Base-by-base conservation (phyloP, 2,329 filamentous ascomycete genomes). In the Capronia epimyces region DNA sequence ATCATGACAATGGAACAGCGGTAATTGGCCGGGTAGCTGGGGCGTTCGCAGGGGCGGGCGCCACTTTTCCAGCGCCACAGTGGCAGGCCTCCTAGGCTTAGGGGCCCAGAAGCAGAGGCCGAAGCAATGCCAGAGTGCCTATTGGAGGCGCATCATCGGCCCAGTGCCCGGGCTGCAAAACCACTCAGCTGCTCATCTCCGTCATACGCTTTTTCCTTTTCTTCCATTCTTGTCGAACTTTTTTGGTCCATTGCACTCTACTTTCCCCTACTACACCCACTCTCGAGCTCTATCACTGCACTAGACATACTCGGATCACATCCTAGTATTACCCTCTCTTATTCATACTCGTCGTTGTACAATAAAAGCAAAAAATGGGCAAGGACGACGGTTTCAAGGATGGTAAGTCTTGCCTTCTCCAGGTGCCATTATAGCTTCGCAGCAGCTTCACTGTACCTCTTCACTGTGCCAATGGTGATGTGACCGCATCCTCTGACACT, bases 381-480 rank as follows among this genome's bases (percentile, higher is more conserved):
- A 61, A 61, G 52, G 50, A 59, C 56, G 59, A 60, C 18, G 22
- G 37, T 10, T 61, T 61, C 53, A 53, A 52, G 36, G 52, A 57
- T 3, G 59, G 59, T 61, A 51, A 55, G 59, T 58, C 25, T 25
- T 37, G 31, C 32, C 34, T 29, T 34, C 21, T 31, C 41, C 15
- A 20, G 21, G 20, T 31, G 36, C 40, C 40, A 22, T 29, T 22
- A 50, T 24, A 57, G 53, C 56, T 59, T 58, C 50, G 55, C 48
- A 57, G 46, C 52, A 56, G 52, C 55, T 58, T 56, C 56, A 46
- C 42, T 29, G 27, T 15, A 16, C 37, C 31, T 40, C 36, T 36
- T 39, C 36, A 43, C 36, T 22, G 22, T 18, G 4, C 39, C 49
- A 20, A 13, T 13, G 10, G 29, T 25, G 34, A 44, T 34, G 31